Evolutionary conservation across 106 monocot species (phyloP).

Genomic region (Acorus calamus): DNA sequence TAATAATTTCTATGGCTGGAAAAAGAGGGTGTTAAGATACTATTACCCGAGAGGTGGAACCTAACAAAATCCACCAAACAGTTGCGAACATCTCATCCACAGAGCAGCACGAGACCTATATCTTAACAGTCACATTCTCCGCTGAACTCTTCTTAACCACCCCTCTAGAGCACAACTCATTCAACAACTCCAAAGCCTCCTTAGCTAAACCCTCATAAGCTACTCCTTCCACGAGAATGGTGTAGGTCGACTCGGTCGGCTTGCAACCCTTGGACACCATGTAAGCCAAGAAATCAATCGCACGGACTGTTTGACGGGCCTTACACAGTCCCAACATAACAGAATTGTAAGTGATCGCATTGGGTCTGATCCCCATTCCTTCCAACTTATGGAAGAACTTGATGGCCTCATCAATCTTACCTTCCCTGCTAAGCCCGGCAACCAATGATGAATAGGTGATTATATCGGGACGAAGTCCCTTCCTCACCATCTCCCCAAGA

Average conservation of each 20-base stretch:
- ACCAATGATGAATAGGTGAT: slow-evolving; percentile 75
- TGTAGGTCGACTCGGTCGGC: slow-evolving; percentile 85
- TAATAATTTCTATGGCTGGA: no score
- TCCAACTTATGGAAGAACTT: slow-evolving; percentile 40
- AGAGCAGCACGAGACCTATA: no score
- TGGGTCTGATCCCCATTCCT: slow-evolving; percentile 41
- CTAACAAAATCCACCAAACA: no score
- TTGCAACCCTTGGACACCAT: slow-evolving; percentile 69
- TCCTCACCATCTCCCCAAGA: slow-evolving; percentile 64
- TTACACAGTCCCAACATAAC: slow-evolving; percentile 67
- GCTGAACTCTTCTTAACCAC: slow-evolving; percentile 59
- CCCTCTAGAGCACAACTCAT: slow-evolving; percentile 55
- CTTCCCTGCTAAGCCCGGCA: slow-evolving; percentile 70
- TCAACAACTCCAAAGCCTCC: slow-evolving; percentile 61
- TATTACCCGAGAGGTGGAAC: no score
- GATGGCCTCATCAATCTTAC: slow-evolving; percentile 55
- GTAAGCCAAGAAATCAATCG: slow-evolving; percentile 59
- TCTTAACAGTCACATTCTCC: slow-evolving; percentile 34
- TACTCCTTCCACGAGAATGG: slow-evolving; percentile 67
- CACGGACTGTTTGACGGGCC: slow-evolving; percentile 47
- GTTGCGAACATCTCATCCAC: no score
- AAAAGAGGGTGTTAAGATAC: no score
- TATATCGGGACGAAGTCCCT: slow-evolving; percentile 57
- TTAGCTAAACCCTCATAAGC: slow-evolving; percentile 59
- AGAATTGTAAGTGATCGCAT: slow-evolving; percentile 49